phyloP scores from a whole-genome alignment of 805 yeast species.

The Monosporozyma servazzii region DNA sequence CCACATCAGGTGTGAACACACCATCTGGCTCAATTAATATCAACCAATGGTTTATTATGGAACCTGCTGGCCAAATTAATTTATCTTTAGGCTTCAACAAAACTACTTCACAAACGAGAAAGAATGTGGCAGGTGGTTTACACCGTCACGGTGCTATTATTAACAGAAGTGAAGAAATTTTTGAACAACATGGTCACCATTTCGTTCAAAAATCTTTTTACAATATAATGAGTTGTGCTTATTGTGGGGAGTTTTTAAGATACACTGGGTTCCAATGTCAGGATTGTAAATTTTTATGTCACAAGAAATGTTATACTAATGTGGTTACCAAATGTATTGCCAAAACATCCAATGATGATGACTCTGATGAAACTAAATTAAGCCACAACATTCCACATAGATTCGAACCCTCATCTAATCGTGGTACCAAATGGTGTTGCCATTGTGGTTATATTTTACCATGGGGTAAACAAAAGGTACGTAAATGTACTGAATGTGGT shows the following conservation, averaged over 20 bases:
- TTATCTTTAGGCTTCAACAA: conserved; percentile 74
- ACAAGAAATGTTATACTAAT: conserved; percentile 69
- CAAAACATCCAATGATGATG: conserved; percentile 58
- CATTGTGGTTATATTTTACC: conserved; percentile 97
- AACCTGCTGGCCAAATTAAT: conserved; percentile 87
- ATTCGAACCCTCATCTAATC: conserved; percentile 82
- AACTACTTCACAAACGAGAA: conserved; percentile 40
- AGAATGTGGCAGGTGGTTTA: conserved; percentile 46
- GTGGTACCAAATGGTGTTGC: conserved; percentile 98
- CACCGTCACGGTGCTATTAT: conserved; percentile 98
- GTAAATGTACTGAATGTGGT: conserved; percentile 91
- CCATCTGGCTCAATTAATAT: conserved; percentile 33
- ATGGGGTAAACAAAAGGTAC: conserved; percentile 85
- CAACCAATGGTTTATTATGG: conserved; percentile 82
- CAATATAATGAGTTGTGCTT: conserved; percentile 93
- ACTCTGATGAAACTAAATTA: conserved; percentile 67
- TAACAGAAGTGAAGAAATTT: conserved; percentile 78
- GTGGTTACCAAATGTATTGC: conserved; percentile 81
- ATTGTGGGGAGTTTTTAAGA: conserved; percentile 90
- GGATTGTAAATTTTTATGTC: conserved; percentile 73
- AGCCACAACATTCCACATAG: conserved; percentile 97
- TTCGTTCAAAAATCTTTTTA: conserved; percentile 92
- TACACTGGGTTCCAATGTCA: conserved; percentile 83
- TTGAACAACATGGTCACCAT: conserved; percentile 94
- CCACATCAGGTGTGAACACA: background rate